These are phyloP conservation scores for Aspergillus leporis DNA, from an alignment of 495 filamentous ascomycete genomes.

Conservation along the genomic window DNA sequence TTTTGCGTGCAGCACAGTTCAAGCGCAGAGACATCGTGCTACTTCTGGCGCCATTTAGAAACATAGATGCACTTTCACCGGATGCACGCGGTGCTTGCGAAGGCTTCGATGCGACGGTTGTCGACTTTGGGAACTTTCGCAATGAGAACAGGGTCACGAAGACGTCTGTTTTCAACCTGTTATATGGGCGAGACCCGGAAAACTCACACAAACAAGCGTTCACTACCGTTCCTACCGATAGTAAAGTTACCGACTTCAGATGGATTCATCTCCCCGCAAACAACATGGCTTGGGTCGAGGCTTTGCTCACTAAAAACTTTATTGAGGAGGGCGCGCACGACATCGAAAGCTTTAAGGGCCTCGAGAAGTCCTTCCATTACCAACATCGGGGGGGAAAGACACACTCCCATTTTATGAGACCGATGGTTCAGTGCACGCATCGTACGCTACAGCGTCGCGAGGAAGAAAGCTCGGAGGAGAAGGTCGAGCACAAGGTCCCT, in stretches of 20 bases:
- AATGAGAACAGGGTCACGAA: conserved; percentile 60
- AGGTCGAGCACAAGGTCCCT: conserved; percentile 21
- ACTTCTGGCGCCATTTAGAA: conserved; percentile 56
- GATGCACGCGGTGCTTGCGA: conserved; percentile 58
- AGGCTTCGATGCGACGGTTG: conserved; percentile 65
- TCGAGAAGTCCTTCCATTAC: conserved; percentile 64
- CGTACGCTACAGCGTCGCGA: conserved; percentile 41
- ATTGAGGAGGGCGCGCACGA: conserved; percentile 66
- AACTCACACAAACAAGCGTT: conserved; percentile 52
- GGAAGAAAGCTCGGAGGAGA: conserved; percentile 38
- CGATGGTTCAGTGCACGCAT: conserved; percentile 60
- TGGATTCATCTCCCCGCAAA: conserved; percentile 74
- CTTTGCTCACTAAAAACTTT: conserved; percentile 64
- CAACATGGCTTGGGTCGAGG: conserved; percentile 61
- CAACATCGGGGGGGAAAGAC: conserved; percentile 61
- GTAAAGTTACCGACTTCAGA: conserved; percentile 57
- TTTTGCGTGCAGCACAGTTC: conserved; percentile 60
- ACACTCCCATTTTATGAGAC: conserved; percentile 69
- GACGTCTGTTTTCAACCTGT: conserved; percentile 57
- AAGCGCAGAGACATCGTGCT: conserved; percentile 57
- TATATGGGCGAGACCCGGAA: conserved; percentile 61
- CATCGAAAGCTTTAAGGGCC: conserved; percentile 66
- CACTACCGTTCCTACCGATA: conserved; percentile 54
- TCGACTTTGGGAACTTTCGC: conserved; percentile 68
- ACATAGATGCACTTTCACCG: conserved; percentile 50